These are phyloP conservation scores for Stenocarpella maydis DNA, from an alignment of 2,329 filamentous ascomycete species.

Conservation along the genomic window DNA sequence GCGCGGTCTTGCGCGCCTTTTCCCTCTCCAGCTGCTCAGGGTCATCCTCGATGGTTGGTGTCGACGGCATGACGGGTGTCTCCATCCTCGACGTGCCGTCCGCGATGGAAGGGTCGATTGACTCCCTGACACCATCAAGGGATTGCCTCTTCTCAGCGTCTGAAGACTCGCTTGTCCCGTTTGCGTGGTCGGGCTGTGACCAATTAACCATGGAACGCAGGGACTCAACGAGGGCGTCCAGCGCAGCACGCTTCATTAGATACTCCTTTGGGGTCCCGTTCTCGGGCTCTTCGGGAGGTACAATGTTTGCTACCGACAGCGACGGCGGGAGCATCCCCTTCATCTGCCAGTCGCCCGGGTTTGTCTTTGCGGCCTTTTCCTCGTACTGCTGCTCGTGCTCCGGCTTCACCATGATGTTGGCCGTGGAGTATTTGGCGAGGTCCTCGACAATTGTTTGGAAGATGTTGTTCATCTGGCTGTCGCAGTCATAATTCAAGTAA, in stretches of 20 bases:
- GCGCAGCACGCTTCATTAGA: constrained; percentile 84
- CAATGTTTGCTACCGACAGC: constrained; percentile 80
- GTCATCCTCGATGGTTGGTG: constrained; percentile 83
- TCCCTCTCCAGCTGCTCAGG: constrained; percentile 93
- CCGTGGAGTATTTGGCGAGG: constrained; percentile 84
- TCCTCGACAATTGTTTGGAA: constrained; percentile 96
- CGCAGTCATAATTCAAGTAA: constrained; percentile 98
- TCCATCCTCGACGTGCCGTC: constrained; percentile 70
- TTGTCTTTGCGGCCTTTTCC: constrained; percentile 73
- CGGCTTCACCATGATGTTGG: constrained; percentile 77
- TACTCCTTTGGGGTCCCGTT: constrained; percentile 87
- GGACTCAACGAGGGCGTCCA: constrained; percentile 89
- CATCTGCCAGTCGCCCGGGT: constrained; percentile 81
- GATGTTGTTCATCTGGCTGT: constrained; percentile 94
- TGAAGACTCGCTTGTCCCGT: constrained; percentile 60
- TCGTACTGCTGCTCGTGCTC: constrained; percentile 87
- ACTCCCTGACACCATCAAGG: constrained; percentile 68
- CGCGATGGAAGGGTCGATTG: constrained; percentile 74
- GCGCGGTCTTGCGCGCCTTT: constrained; percentile 90
- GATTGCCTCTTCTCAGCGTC: constrained; percentile 63
- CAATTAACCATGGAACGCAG: constrained; percentile 91
- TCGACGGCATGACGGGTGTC: constrained; percentile 67
- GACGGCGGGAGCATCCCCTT: constrained; percentile 87
- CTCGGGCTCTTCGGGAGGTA: constrained; percentile 66
- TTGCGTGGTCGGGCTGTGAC: constrained; percentile 73